phyloP scores from a whole-genome alignment of 768 basidiomycete genomes.

The Cyclocybe aegerita region DNA sequence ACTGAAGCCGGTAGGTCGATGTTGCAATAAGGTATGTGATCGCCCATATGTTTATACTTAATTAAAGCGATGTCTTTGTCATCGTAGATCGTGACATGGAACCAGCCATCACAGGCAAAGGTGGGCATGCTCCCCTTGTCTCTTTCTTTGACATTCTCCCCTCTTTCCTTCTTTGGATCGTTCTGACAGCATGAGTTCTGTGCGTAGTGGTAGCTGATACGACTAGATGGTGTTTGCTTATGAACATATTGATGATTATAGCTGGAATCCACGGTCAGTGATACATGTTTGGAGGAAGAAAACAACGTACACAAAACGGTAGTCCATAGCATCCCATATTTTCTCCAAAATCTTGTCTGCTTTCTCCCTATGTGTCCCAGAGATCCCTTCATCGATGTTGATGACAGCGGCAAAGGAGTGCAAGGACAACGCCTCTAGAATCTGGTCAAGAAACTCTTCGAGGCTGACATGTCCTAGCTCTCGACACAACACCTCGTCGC shows the following conservation, averaged over 20 bases:
- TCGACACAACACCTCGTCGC: too few relatives aligned
- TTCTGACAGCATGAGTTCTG: not conserved
- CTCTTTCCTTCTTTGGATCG: not conserved
- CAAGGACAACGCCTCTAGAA: too few relatives aligned
- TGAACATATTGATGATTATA: not conserved
- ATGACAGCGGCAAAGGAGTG: too few relatives aligned
- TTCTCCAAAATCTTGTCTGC: not conserved
- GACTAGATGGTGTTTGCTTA: not conserved
- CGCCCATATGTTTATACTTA: not conserved
- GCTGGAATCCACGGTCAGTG: not conserved
- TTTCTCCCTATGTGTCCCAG: not conserved
- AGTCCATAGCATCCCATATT: not conserved
- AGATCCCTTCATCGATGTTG: too few relatives aligned
- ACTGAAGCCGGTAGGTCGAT: conserved; percentile 1
- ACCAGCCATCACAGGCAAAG: not conserved
- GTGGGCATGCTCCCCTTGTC: not conserved
- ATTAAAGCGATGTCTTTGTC: not conserved
- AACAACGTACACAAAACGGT: conserved; percentile 1
- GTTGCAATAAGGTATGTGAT: not conserved
- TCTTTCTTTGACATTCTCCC: not conserved
- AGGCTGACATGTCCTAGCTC: too few relatives aligned
- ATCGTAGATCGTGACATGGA: not conserved
- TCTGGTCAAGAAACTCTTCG: too few relatives aligned
- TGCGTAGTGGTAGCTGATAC: not conserved
- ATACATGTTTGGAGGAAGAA: too few relatives aligned